Percentiles rank a stretch among this genome's conserved stretches.
Conservation (phyloP, 441 rosid genomes). For the Kokia cookei region DNA sequence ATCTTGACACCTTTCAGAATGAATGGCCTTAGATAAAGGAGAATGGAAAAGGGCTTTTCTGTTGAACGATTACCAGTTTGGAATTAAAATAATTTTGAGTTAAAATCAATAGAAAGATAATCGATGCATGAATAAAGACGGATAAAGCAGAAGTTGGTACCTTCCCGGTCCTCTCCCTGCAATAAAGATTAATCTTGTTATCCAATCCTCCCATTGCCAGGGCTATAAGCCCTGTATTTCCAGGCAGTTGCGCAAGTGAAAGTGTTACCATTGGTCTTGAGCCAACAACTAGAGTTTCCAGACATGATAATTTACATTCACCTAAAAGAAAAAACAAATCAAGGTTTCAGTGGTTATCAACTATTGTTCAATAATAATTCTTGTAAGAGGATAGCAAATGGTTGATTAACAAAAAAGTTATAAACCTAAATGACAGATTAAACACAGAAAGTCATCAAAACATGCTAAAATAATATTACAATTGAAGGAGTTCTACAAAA, state of each 20-base stretch:
- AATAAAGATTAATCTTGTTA: slow-evolving; percentile 72
- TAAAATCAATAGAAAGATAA: background rate
- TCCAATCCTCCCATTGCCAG: slow-evolving; percentile 96
- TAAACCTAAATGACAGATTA: background rate
- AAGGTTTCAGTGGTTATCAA: slow-evolving; percentile 1
- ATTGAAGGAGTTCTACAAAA: slow-evolving; percentile 2
- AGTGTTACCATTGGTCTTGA: slow-evolving; percentile 83
- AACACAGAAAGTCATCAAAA: background rate
- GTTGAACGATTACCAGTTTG: background rate
- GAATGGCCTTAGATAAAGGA: background rate
- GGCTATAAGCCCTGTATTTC: slow-evolving; percentile 40
- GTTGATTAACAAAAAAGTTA: background rate
- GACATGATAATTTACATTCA: slow-evolving; percentile 51
- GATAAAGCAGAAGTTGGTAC: slow-evolving; percentile 20
- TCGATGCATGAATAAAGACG: background rate
- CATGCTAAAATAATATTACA: background rate
- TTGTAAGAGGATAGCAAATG: background rate
- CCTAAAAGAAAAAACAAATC: slow-evolving; percentile 31
- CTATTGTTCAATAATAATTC: background rate
- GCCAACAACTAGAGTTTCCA: slow-evolving; percentile 61
- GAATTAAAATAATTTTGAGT: background rate
- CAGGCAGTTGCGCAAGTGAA: slow-evolving; percentile 73
- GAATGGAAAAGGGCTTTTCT: background rate
- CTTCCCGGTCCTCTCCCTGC: slow-evolving; percentile 72
- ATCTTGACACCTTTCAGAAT: background rate